These are phyloP conservation scores for Alternaria sp. DNA, from an alignment of 2,329 filamentous ascomycete genomes.

Conservation along the genomic window DNA sequence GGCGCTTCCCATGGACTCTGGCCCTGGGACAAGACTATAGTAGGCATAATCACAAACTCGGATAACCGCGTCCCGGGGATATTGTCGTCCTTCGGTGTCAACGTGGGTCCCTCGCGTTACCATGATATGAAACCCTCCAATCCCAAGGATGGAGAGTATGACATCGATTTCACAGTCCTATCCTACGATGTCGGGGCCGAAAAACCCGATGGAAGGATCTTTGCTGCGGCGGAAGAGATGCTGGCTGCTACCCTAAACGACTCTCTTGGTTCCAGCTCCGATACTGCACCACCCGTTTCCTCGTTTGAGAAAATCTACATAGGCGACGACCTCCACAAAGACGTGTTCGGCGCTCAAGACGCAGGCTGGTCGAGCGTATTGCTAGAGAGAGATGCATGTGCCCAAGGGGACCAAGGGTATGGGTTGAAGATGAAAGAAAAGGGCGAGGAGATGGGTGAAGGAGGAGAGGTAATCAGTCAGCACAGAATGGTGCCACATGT, in stretches of 20 bases:
- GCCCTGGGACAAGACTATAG: slow-evolving; percentile 52
- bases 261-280: too few species aligned
- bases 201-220: slow-evolving; percentile 65
- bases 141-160: slow-evolving; percentile 24
- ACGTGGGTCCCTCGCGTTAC: slow-evolving; percentile 43
- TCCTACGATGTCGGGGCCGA: slow-evolving; percentile 68
- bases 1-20: slow-evolving; percentile 19
- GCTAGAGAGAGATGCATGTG: slow-evolving; percentile 45
- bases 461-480: neutral
- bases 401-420: neutral
- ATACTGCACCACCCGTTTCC: too few species aligned
- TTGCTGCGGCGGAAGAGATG: slow-evolving; percentile 60
- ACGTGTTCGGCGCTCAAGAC: slow-evolving; percentile 55
- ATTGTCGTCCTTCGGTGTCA: slow-evolving; percentile 61
- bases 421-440: neutral
- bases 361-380: slow-evolving; percentile 58
- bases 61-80: slow-evolving; percentile 65
- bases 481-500: neutral
- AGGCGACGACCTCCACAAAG: slow-evolving; percentile 61
- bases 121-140: slow-evolving; percentile 15
- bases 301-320: slow-evolving; percentile 57
- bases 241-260: neutral
- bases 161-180: slow-evolving; percentile 65
- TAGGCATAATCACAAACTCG: slow-evolving; percentile 68
- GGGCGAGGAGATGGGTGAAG: neutral